A percentile compares a stretch with the other conserved stretches of the same genome.
phyloP scores from a whole-genome alignment of 352 stramenopile genomes.

The Pythium brassicae region DNA sequence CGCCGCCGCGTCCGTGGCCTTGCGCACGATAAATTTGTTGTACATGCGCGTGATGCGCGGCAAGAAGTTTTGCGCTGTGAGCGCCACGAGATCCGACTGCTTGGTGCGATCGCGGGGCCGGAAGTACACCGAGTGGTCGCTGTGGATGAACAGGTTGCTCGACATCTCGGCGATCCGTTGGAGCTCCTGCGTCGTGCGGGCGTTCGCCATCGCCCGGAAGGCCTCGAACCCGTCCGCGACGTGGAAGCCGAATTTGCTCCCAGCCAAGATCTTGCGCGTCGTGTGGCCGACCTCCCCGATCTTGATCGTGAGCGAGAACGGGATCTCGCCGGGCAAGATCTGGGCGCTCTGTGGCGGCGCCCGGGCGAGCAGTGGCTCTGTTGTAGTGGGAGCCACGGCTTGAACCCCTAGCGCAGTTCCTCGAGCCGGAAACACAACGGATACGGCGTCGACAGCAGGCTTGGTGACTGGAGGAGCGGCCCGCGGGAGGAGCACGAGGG shows the following conservation, averaged over 20 bases:
- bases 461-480: no score
- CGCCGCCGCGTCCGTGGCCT: conserved; percentile 19
- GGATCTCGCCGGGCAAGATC: conserved; percentile 56
- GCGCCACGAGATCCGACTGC: conserved; percentile 72
- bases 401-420: conserved; percentile 1
- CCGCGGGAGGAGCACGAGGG: no score
- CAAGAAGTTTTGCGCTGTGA: conserved; percentile 65
- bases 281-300: conserved; percentile 67
- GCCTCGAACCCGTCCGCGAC: conserved; percentile 72
- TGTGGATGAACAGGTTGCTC: conserved; percentile 33
- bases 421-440: neutral
- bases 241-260: conserved; percentile 60
- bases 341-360: neutral
- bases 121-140: conserved; percentile 75
- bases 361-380: neutral
- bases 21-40: conserved; percentile 78
- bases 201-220: conserved; percentile 65
- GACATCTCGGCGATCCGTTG: conserved; percentile 27
- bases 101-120: conserved; percentile 70
- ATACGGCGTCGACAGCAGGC: no score
- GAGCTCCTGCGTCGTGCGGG: conserved; percentile 48
- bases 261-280: conserved; percentile 62
- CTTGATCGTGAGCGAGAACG: conserved; percentile 65
- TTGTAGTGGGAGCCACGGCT: neutral
- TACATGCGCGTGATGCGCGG: conserved; percentile 63